Evolutionary conservation across 164 flowering plant genomes (phyloP).

Genomic region (Vitis amurensis): DNA sequence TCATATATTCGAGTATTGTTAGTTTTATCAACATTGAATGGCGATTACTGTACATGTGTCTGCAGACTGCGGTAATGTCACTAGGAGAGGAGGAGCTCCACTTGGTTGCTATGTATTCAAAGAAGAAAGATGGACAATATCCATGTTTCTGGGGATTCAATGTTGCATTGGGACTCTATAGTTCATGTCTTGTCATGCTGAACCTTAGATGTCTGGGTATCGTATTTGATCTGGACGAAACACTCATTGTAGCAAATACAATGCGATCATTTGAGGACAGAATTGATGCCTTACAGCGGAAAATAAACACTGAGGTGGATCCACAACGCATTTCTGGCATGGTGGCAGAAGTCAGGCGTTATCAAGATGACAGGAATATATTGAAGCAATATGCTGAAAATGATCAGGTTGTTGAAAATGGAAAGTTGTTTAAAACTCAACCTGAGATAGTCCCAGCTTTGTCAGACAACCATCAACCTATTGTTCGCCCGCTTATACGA

Average conservation of each 20-base stretch:
- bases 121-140: constrained; percentile 40
- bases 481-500: constrained; percentile 85
- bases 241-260: constrained; percentile 95
- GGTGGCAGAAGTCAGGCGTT: constrained; percentile 84
- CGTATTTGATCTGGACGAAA: constrained; percentile 98
- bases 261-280: constrained; percentile 99
- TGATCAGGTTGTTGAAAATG: constrained; percentile 92
- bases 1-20: background rate
- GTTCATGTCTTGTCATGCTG: constrained; percentile 88
- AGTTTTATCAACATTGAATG: constrained; percentile 3
- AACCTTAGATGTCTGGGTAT: constrained; percentile 98
- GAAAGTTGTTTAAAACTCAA: constrained; percentile 71
- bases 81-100: constrained; percentile 87
- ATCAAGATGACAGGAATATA: constrained; percentile 85
- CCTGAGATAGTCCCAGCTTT: constrained; percentile 87
- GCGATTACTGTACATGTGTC: background rate
- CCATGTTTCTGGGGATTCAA: constrained; percentile 97
- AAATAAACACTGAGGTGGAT: constrained; percentile 72
- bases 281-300: constrained; percentile 86
- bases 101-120: constrained; percentile 90
- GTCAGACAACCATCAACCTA: constrained; percentile 77
- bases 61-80: constrained; percentile 86
- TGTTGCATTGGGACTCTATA: constrained; percentile 64
- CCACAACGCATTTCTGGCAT: constrained; percentile 80
- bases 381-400: constrained; percentile 90